Base-by-base conservation (phyloP, 208 protist species). In the Leishmania amazonensis region DNA sequence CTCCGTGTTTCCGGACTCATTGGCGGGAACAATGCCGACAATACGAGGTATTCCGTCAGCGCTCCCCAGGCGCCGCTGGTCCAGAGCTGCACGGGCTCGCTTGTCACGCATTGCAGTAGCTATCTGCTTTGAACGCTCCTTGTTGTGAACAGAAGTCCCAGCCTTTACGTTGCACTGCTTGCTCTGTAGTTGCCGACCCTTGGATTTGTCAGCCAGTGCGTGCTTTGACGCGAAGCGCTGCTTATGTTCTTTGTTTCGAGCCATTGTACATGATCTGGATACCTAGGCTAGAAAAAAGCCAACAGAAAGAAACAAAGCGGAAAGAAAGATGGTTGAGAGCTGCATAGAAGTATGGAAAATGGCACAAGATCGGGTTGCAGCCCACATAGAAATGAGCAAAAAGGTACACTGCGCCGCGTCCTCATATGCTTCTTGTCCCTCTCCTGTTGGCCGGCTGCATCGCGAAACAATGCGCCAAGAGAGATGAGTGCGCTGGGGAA, bases 1-100 rank as follows among this genome's bases (percentile, higher is more conserved):
- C 58, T 95, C 90, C n/a, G 92, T 93, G 75, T 97, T 96, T 13
- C 85, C 94, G 0, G 94, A 93, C 71, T 97, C 93, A 79, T 97
- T 97, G 1, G 91, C 92, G 4, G 94, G 94, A 60, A 97, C 70
- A 58, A 97, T 81, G 49, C 94, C 94, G 60, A 97, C 78, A 78
- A 94, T 93, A n/a, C 89, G 86, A 17, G 93, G 93, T 45, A 90
- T 81, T 2, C 88, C 90, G 28, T 81, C 75, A 40, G 83, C 78
- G 67, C 81, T 89, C 49, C 90, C 94, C 11, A 96, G 57, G 13
- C 90, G 88, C 45, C 88, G 84, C 74, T 90, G 84, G 65, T 93
- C 86, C 67, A 93, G 40, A 5, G 89, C 88, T 35, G 84, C 81
- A 45, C 81, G 84, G 31, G 84, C 77, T 42, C 88, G 90, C 74